Percentiles rank a stretch among this genome's conserved stretches.
Conservation (phyloP, 2,329 filamentous ascomycete genomes). For the Aspergillus brasiliensis region DNA sequence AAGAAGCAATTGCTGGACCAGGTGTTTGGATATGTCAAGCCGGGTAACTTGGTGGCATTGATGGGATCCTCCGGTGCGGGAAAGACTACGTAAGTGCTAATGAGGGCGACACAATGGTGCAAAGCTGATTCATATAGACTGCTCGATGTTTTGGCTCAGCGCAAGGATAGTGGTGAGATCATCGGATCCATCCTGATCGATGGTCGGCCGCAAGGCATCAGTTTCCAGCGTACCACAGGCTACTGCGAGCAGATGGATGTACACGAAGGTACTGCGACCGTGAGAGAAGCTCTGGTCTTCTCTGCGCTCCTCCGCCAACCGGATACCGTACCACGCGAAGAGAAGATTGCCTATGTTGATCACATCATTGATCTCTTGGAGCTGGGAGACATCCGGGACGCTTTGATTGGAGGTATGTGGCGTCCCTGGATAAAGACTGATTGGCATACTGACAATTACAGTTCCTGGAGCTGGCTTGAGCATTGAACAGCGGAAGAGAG, state of each 20-base stretch:
- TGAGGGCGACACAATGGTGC: not conserved
- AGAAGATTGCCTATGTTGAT: constrained; percentile 67
- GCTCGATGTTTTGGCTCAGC: constrained; percentile 46
- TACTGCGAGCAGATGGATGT: constrained; percentile 66
- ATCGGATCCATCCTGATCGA: constrained; percentile 47
- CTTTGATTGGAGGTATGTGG: constrained; percentile 58
- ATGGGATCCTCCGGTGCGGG: constrained; percentile 81
- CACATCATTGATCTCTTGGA: constrained; percentile 67
- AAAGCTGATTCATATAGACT: constrained; percentile 31
- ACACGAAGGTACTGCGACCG: constrained; percentile 64
- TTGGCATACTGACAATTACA: constrained; percentile 17
- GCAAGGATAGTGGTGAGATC: constrained; percentile 47
- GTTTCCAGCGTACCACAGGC: constrained; percentile 54
- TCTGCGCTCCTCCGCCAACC: constrained; percentile 65
- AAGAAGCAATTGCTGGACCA: constrained; percentile 57
- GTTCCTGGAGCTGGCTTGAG: constrained; percentile 60
- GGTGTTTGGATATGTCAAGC: constrained; percentile 70
- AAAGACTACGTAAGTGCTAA: constrained; percentile 43
- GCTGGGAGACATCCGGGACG: constrained; percentile 64
- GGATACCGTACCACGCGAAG: constrained; percentile 53
- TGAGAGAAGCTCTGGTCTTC: constrained; percentile 65
- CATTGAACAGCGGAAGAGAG: constrained; percentile 66
- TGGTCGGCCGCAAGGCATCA: constrained; percentile 42
- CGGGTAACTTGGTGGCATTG: constrained; percentile 72
- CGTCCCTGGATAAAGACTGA: too few species aligned